Evolutionary conservation across 148 eudicot genomes (phyloP), one percentile per base, ranked within the genome.

Genomic region (Vaccinium darrowii): DNA sequence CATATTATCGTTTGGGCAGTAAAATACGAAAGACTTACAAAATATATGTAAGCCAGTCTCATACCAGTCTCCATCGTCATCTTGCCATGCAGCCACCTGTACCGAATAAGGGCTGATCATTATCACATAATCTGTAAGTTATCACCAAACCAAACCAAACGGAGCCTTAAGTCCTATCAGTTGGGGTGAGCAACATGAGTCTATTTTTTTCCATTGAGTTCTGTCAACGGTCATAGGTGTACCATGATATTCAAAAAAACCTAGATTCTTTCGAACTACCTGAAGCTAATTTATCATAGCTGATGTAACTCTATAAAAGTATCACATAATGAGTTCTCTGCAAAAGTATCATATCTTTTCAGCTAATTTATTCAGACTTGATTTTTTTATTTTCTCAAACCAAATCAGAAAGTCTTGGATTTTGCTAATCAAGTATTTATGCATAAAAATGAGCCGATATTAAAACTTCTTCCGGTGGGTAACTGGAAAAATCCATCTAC

Each of bases 21-120:
- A 19, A 39, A 33, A 51, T 4, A 25, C 4, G 76, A 7, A 53
- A 79, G 74, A 93, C 99, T 95, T 91, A 97, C 99, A 97, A 88
- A 97, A 97, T 91, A 97, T 94, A 86, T 97, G 99, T 76, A 97
- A 88, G 53, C 99, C 98, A 21, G 99, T 97, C 90, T 95, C 98
- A 77, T 95, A 95, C 99, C 99, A 97, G 86, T 95, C 99, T 52
- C 99, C 98, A 79, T 97, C 99, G 54, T 89, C 89, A 85, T 97
- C 99, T 90, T 97, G 94, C 99, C 99, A 97, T 27, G 99, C 99
- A 86, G 99, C 99, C 43, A 97, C 88, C 99, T 97, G 84, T 69
- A 36, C 27, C 57, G 39, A 27, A 80, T 25, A 84, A 36, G 33
- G 72, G 84, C 33, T 4, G 57, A 57, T 65, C 53, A 74, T 82